phyloP scores from a whole-genome alignment of 805 yeast species.

The Nakazawaea molendinolei region DNA sequence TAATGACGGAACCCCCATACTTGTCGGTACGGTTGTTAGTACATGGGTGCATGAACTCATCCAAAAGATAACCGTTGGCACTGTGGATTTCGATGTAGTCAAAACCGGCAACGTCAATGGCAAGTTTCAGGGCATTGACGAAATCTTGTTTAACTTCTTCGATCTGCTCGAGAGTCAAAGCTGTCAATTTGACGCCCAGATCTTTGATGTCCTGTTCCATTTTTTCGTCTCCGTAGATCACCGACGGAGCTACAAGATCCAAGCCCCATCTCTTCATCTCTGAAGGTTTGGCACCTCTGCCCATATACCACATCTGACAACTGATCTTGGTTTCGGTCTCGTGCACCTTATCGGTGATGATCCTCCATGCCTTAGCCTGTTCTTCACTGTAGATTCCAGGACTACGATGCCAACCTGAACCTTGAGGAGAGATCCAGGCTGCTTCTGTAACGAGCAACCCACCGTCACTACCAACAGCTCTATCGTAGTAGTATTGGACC shows the following conservation, averaged over 20 bases:
- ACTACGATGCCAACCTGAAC: constrained; percentile 18
- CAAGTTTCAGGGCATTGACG: constrained; percentile 40
- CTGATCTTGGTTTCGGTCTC: constrained; percentile 40
- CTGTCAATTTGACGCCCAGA: too few species aligned
- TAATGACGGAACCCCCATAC: constrained; percentile 59
- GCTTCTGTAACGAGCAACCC: constrained; percentile 42
- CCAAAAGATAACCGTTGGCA: constrained; percentile 56
- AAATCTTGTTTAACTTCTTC: constrained; percentile 33
- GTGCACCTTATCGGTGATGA: constrained; percentile 39
- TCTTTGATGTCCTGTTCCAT: too few species aligned
- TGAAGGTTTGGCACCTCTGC: too few species aligned
- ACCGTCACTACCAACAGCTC: constrained; percentile 44
- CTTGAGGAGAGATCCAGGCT: constrained; percentile 14
- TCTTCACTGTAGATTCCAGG: constrained; percentile 45
- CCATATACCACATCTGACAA: constrained; percentile 50
- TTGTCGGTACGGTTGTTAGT: constrained; percentile 52
- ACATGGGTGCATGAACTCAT: constrained; percentile 38
- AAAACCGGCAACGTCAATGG: constrained; percentile 42
- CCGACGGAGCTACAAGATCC: constrained; percentile 24
- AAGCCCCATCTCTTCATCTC: constrained; percentile 32
- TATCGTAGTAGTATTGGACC: constrained; percentile 39
- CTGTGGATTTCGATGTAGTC: constrained; percentile 63
- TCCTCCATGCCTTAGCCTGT: constrained; percentile 34
- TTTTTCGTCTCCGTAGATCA: constrained; percentile 26
- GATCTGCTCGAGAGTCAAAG: constrained; percentile 36